These are phyloP conservation scores for Helenozyma rhizophorensis DNA, from an alignment of 805 yeast genomes.

Conservation along the genomic window DNA sequence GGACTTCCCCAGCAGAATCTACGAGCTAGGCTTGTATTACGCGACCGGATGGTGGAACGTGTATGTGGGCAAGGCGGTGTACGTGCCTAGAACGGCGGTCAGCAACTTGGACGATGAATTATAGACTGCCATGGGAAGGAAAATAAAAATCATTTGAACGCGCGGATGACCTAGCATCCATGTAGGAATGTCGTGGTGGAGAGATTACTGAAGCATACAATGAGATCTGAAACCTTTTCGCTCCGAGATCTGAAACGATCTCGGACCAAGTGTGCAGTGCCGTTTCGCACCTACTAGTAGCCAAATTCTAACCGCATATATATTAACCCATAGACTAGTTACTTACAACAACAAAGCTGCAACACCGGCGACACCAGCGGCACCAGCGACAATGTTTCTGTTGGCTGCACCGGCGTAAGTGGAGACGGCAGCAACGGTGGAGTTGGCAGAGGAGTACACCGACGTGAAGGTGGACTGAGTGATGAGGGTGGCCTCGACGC, in stretches of 20 bases:
- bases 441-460: constrained; percentile 18
- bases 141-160: no score
- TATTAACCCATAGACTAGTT: no score
- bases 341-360: constrained; percentile 32
- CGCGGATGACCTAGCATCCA: no score
- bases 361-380: constrained; percentile 39
- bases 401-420: constrained; percentile 31
- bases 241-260: no score
- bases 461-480: constrained; percentile 36
- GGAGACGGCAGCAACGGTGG: constrained; percentile 22
- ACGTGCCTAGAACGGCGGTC: constrained; percentile 12
- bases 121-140: constrained; percentile 1
- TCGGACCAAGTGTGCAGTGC: no score
- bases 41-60: constrained; percentile 62
- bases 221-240: no score
- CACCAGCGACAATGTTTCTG: constrained; percentile 27
- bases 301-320: no score
- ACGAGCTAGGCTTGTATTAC: constrained; percentile 45
- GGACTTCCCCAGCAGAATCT: constrained; percentile 62
- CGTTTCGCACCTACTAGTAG: no score
- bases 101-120: constrained; percentile 12
- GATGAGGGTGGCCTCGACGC: constrained; percentile 40
- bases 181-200: no score
- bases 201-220: no score
- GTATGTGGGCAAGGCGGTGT: constrained; percentile 56